phyloP scores from a whole-genome alignment of 345 rosid genomes.

The Salix udensis region DNA sequence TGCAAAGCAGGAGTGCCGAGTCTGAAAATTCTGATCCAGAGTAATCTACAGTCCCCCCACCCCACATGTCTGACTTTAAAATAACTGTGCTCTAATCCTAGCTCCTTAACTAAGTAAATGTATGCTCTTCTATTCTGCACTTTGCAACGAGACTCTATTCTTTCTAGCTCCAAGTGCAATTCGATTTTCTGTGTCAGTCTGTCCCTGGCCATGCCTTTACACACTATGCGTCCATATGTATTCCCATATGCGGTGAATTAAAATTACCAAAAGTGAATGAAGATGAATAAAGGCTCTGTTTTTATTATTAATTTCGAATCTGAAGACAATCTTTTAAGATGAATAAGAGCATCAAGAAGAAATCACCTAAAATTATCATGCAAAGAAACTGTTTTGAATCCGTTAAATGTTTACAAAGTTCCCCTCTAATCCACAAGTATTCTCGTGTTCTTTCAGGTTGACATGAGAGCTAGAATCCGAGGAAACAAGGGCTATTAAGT shows the following conservation, averaged over 20 bases:
- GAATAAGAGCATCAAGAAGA: not conserved
- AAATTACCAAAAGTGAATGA: not conserved
- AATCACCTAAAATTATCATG: not conserved
- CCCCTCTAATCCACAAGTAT: not conserved
- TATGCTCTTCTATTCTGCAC: too few species aligned
- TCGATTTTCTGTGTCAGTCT: not conserved
- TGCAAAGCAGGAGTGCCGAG: too few species aligned
- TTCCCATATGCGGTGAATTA: not conserved
- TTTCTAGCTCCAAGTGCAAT: not conserved
- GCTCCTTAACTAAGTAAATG: too few species aligned
- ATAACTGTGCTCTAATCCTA: too few species aligned
- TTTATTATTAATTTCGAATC: not conserved
- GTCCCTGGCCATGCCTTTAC: not conserved
- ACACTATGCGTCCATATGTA: not conserved
- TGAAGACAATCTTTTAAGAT: not conserved
- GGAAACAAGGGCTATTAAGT: constrained; percentile 89
- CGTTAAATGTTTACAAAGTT: not conserved
- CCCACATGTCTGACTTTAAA: too few species aligned
- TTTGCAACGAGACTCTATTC: too few species aligned
- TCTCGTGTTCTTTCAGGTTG: constrained; percentile 47
- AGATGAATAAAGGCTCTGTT: not conserved
- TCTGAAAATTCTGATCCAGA: too few species aligned
- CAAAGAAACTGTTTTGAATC: not conserved
- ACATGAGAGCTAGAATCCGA: constrained; percentile 94
- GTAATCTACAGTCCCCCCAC: too few species aligned